Evolutionary conservation across 306 rosid genomes (phyloP).

Genomic region (Castanospermum australe): DNA sequence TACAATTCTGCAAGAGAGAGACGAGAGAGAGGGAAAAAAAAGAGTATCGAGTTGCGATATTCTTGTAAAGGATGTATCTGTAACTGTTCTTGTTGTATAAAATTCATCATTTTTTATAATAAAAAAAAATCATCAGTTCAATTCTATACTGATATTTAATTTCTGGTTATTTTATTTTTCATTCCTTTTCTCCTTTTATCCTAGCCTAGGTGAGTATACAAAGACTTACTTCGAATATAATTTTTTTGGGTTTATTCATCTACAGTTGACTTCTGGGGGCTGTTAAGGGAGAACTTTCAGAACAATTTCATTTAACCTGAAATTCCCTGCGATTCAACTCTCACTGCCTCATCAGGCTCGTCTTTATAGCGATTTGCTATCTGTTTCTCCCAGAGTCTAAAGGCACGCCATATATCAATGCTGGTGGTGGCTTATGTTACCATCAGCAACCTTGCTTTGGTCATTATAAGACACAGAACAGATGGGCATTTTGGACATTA

Average conservation of each 20-base stretch:
- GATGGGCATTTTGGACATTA: constrained; percentile 18
- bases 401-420: too few species aligned
- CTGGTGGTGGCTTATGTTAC: constrained; percentile 6
- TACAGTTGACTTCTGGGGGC: too few species aligned
- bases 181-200: background rate
- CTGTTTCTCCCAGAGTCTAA: too few species aligned
- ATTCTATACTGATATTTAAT: background rate
- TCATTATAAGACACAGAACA: background rate
- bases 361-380: too few species aligned
- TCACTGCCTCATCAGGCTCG: too few species aligned
- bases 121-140: too few species aligned
- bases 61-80: background rate
- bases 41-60: background rate
- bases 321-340: too few species aligned
- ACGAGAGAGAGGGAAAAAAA: background rate
- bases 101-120: background rate
- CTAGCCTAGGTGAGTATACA: background rate
- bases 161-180: background rate
- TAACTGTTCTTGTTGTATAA: background rate
- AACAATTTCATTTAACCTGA: too few species aligned
- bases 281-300: too few species aligned
- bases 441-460: background rate
- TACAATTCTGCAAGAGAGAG: constrained; percentile 6
- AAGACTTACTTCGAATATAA: too few species aligned
- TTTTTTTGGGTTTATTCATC: too few species aligned